Evolutionary conservation across 2,329 filamentous ascomycete species (phyloP).

Genomic region (Colletotrichum kahawae): DNA sequence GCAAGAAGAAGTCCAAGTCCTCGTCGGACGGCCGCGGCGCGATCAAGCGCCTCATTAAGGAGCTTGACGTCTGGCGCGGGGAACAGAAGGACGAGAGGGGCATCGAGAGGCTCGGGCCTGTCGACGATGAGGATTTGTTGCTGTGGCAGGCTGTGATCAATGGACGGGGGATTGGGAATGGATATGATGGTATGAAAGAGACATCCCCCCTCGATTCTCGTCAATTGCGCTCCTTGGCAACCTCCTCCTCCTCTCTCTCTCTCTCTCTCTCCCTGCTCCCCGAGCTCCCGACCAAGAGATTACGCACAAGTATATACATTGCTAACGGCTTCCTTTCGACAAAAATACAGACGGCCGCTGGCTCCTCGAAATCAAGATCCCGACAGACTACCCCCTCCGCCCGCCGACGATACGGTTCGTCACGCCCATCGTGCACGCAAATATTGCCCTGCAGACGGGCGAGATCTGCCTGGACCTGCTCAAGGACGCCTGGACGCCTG

Average conservation of each 20-base stretch:
- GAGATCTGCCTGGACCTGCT: constrained; percentile 95
- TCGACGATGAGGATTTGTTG: constrained; percentile 59
- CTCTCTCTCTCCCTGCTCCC: background rate
- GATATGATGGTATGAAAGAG: constrained; percentile 58
- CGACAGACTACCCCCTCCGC: constrained; percentile 76
- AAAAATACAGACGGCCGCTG: constrained; percentile 69
- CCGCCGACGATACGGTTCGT: constrained; percentile 81
- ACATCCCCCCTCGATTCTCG: background rate
- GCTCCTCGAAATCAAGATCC: constrained; percentile 80
- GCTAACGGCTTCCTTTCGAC: background rate
- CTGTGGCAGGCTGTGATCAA: constrained; percentile 66
- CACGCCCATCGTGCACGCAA: constrained; percentile 87
- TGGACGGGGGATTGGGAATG: constrained; percentile 58
- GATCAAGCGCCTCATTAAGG: constrained; percentile 62
- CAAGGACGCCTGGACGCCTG: constrained; percentile 79
- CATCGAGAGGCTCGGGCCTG: constrained; percentile 64
- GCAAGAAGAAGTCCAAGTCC: constrained; percentile 24
- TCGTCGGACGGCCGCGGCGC: constrained; percentile 48
- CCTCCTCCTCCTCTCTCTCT: background rate
- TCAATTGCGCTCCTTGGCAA: background rate
- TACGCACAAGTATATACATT: background rate
- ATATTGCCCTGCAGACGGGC: constrained; percentile 72
- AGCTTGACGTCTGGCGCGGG: constrained; percentile 58
- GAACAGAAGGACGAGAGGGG: constrained; percentile 56
- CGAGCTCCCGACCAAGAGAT: background rate